Conservation (phyloP, 2,329 filamentous ascomycete genomes). For the Penicillium psychrosexuale region DNA sequence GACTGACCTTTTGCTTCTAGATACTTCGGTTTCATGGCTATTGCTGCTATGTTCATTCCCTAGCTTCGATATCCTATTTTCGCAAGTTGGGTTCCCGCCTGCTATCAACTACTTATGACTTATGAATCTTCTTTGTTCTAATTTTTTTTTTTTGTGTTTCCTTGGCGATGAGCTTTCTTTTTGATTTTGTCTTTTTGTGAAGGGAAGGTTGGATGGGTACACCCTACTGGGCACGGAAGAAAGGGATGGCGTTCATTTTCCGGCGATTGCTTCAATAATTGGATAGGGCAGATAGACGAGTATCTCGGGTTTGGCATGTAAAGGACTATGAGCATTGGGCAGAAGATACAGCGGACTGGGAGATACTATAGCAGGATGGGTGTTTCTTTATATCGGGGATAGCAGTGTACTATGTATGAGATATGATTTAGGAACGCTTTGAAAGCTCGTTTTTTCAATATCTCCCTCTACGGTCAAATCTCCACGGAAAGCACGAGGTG, state of each 20-base stretch:
- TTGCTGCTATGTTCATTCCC: conserved; percentile 39
- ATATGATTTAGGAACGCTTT: neutral
- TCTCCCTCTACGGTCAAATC: neutral
- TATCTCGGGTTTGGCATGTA: neutral
- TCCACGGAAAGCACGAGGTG: neutral
- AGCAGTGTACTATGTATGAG: conserved; percentile 6
- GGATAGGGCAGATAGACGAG: neutral
- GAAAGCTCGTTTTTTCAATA: neutral
- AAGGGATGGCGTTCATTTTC: conserved; percentile 8
- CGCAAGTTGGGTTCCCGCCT: neutral
- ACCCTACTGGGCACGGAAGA: neutral
- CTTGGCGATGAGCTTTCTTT: neutral
- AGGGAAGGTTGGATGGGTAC: neutral
- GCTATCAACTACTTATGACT: conserved; percentile 8
- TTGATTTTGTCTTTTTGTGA: neutral
- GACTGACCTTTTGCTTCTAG: conserved; percentile 19
- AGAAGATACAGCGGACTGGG: neutral
- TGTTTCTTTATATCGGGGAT: neutral
- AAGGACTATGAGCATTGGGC: conserved; percentile 4
- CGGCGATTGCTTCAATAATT: neutral
- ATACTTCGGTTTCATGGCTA: conserved; percentile 42
- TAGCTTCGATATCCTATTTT: conserved; percentile 12
- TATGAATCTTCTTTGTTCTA: conserved; percentile 15
- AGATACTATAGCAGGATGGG: neutral
- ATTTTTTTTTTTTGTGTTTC: neutral